Percentiles rank a stretch among this genome's conserved stretches.
phyloP scores from a whole-genome alignment of 345 rosid genomes.

The Linum usitatissimum region DNA sequence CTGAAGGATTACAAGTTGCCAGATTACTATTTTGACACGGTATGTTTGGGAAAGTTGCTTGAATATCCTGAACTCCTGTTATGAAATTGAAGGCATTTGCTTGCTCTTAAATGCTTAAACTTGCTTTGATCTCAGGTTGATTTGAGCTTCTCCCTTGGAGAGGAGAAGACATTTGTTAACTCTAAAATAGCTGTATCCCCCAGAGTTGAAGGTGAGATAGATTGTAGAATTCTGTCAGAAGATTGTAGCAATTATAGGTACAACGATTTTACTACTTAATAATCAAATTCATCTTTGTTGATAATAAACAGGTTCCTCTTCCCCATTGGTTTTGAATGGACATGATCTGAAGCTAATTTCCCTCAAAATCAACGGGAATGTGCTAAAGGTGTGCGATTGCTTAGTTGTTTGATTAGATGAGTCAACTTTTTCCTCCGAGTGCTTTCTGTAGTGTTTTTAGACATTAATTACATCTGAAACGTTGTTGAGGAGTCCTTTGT shows the following conservation, averaged over 20 bases:
- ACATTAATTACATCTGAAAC: no score
- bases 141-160: conserved; percentile 69
- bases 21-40: conserved; percentile 82
- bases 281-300: background rate
- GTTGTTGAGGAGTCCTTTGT: no score
- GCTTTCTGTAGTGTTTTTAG: background rate
- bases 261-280: background rate
- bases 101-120: conserved; percentile 9
- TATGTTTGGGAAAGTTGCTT: conserved; percentile 16
- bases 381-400: conserved; percentile 47
- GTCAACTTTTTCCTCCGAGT: background rate
- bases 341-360: conserved; percentile 63
- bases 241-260: background rate
- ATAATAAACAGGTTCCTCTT: conserved; percentile 41
- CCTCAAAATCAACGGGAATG: conserved; percentile 51
- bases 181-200: conserved; percentile 69
- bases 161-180: conserved; percentile 85
- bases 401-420: background rate
- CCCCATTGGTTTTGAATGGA: conserved; percentile 82
- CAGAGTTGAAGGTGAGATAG: conserved; percentile 60
- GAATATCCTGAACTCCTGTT: background rate
- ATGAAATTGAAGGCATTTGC: conserved; percentile 9
- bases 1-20: conserved; percentile 89
- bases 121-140: conserved; percentile 49
- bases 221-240: conserved; percentile 1